Evolutionary conservation across 805 yeast species (phyloP).

Genomic region (Brettanomyces sp.): DNA sequence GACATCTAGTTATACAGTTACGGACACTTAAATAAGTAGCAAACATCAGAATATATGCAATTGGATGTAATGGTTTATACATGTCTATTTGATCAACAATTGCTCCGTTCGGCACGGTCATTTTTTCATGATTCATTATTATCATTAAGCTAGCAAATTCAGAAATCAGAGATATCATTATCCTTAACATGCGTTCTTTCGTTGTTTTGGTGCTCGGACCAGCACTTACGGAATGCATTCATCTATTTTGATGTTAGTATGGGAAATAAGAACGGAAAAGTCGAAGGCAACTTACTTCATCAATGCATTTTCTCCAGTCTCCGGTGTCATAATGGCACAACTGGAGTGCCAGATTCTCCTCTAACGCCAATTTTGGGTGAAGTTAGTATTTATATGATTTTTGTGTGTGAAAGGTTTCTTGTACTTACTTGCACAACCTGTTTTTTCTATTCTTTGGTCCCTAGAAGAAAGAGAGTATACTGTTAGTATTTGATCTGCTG

Average conservation of each 20-base stretch:
- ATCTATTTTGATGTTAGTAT: constrained; percentile 20
- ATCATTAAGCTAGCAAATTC: neutral
- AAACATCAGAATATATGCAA: no score
- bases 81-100: no score
- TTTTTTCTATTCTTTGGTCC: constrained; percentile 63
- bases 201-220: constrained; percentile 31
- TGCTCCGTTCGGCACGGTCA: no score
- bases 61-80: no score
- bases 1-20: no score
- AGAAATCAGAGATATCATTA: constrained; percentile 14
- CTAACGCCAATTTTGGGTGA: constrained; percentile 16
- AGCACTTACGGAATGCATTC: constrained; percentile 33
- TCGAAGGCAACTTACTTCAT: constrained; percentile 37
- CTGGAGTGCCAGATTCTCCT: constrained; percentile 60
- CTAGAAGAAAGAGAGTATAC: constrained; percentile 19
- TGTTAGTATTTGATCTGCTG: neutral
- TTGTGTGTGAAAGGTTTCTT: no score
- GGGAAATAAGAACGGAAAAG: neutral
- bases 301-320: constrained; percentile 70
- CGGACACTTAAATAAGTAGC: no score
- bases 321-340: constrained; percentile 74
- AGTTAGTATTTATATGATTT: constrained; percentile 4
- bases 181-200: constrained; percentile 29
- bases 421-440: constrained; percentile 59
- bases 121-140: neutral